Conservation (phyloP, 176 grass and related monocot genomes). For the Urochloa ruziziensis region DNA sequence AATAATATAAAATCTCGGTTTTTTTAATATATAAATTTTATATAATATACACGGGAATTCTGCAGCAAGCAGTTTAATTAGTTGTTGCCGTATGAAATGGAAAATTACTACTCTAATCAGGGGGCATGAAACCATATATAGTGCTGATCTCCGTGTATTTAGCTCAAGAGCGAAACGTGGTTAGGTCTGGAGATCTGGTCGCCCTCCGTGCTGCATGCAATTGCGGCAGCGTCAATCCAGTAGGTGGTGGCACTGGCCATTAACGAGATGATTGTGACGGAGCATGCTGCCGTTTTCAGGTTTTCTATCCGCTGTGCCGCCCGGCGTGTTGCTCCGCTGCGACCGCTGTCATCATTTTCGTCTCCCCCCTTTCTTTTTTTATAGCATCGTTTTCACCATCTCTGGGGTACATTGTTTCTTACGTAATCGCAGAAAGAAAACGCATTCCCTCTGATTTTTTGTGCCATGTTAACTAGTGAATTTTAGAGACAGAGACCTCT, state of each 20-base stretch:
- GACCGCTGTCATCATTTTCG: background rate
- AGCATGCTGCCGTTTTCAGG: background rate
- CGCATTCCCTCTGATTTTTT: background rate
- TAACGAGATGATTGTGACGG: slow-evolving; percentile 14
- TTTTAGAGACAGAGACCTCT: too few species aligned
- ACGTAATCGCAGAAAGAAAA: background rate
- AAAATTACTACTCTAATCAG: background rate
- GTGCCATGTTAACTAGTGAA: too few species aligned
- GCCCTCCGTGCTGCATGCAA: too few species aligned
- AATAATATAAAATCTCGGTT: background rate
- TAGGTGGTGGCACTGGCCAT: background rate
- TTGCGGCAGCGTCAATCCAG: background rate
- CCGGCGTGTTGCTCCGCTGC: background rate
- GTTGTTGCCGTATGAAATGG: too few species aligned
- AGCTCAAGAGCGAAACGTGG: background rate
- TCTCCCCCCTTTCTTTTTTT: too few species aligned
- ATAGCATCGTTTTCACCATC: background rate
- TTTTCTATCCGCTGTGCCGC: background rate
- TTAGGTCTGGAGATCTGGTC: too few species aligned
- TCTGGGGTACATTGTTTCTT: background rate
- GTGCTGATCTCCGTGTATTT: background rate
- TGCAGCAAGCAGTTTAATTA: background rate
- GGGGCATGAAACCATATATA: background rate
- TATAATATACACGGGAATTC: background rate
- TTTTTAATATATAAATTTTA: too few species aligned